Percentiles rank a stretch among this genome's conserved stretches.
These are phyloP conservation scores for Passalora sequoiae DNA, from an alignment of 2,329 filamentous ascomycete genomes.

Conservation along the genomic window DNA sequence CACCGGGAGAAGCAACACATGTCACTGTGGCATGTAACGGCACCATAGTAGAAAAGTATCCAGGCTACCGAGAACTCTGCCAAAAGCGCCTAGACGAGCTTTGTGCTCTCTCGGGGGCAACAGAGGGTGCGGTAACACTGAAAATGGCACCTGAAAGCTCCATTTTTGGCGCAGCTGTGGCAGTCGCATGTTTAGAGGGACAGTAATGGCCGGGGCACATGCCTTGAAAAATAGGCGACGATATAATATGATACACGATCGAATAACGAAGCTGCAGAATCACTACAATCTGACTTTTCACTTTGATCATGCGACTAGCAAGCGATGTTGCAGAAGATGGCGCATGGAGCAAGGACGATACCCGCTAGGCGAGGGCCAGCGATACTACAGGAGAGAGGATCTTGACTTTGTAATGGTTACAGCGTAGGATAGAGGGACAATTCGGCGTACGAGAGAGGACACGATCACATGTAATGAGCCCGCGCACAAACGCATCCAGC, in stretches of 20 bases:
- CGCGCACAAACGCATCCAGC: no score
- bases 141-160: slow-evolving; percentile 69
- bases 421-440: background rate
- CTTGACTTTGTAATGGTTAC: background rate
- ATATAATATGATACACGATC: no score
- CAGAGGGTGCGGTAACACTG: slow-evolving; percentile 51
- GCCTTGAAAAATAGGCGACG: no score
- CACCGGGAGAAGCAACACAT: slow-evolving; percentile 30
- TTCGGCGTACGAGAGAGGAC: no score
- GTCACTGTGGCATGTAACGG: slow-evolving; percentile 68
- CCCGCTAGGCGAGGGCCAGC: slow-evolving; percentile 2
- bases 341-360: slow-evolving; percentile 1
- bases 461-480: no score
- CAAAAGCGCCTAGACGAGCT: slow-evolving; percentile 61
- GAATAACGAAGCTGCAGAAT: no score
- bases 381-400: background rate
- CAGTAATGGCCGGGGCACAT: no score
- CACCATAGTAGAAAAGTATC: slow-evolving; percentile 74
- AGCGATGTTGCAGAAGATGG: background rate
- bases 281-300: background rate
- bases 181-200: slow-evolving; percentile 36
- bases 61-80: slow-evolving; percentile 57
- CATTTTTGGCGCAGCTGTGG: slow-evolving; percentile 68
- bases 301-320: background rate
- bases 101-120: slow-evolving; percentile 38